A percentile compares a stretch with the other conserved stretches of the same genome.
phyloP scores from a whole-genome alignment of 345 rosid genomes.

The Citrus cavaleriei region DNA sequence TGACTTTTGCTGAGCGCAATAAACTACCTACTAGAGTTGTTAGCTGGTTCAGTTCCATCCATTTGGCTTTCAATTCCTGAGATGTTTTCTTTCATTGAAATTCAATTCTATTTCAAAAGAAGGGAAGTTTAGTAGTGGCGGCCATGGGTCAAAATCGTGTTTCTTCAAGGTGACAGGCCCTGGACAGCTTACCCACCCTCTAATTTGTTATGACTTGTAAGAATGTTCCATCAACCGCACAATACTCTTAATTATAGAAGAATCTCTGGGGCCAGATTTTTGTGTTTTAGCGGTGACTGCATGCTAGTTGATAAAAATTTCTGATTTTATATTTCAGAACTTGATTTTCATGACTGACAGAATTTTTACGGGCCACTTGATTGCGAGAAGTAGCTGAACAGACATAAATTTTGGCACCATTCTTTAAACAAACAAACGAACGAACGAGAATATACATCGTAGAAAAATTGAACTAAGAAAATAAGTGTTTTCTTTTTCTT shows the following conservation, averaged over 20 bases:
- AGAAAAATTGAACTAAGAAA: too few relatives aligned
- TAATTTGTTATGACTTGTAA: not conserved
- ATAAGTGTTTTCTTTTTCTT: not conserved
- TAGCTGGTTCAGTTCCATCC: not conserved
- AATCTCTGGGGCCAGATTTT: not conserved
- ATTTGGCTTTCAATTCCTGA: not conserved
- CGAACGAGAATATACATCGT: too few relatives aligned
- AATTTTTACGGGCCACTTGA: too few relatives aligned
- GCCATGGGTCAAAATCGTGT: too few relatives aligned
- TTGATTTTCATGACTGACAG: not conserved
- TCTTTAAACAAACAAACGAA: too few relatives aligned
- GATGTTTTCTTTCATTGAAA: not conserved
- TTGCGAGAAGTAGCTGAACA: too few relatives aligned
- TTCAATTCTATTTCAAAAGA: too few relatives aligned
- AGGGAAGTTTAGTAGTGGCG: too few relatives aligned
- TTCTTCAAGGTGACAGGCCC: not conserved
- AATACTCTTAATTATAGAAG: not conserved
- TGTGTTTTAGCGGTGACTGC: not conserved
- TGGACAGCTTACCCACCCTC: not conserved
- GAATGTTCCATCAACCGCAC: not conserved
- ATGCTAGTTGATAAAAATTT: not conserved
- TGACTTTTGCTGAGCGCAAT: not conserved
- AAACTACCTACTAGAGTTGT: not conserved
- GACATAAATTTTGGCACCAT: too few relatives aligned
- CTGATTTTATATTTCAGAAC: not conserved